Evolutionary conservation across 805 yeast species (phyloP).

Genomic region (Crinitomyces ghanaensis): DNA sequence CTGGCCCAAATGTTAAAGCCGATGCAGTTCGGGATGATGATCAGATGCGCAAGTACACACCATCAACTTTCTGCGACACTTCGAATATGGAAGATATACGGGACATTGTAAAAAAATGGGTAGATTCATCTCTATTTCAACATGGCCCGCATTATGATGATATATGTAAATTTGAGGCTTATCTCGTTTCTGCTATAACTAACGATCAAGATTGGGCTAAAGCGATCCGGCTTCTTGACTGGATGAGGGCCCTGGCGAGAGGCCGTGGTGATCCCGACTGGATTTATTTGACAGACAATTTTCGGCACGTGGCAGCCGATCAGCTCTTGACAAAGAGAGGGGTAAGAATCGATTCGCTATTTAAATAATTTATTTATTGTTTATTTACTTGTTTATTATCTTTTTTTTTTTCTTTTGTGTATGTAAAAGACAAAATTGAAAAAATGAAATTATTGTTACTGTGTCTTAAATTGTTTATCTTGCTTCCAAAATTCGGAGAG

Average conservation of each 20-base stretch:
- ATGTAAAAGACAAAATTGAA: too few species aligned
- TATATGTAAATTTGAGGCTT: conserved; percentile 27
- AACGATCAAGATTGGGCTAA: conserved; percentile 5
- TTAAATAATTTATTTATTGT: too few species aligned
- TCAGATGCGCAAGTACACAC: too few species aligned
- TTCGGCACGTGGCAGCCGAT: conserved; percentile 1
- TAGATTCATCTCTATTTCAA: conserved; percentile 20
- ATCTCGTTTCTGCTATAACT: conserved; percentile 16
- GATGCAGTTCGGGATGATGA: too few species aligned
- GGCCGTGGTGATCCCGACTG: conserved; percentile 1
- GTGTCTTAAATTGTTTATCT: conserved; percentile 13
- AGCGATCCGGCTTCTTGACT: conserved; percentile 3
- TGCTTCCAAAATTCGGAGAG: conserved; percentile 83
- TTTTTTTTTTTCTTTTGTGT: too few species aligned
- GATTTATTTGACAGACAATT: conserved; percentile 3
- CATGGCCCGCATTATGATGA: conserved; percentile 31
- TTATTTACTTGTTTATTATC: too few species aligned
- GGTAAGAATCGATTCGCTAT: neutral
- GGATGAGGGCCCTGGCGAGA: conserved; percentile 5
- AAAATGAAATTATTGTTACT: too few species aligned
- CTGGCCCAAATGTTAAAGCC: too few species aligned
- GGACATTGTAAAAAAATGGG: conserved; percentile 29
- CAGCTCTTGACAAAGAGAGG: conserved; percentile 1
- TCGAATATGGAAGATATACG: conserved; percentile 28
- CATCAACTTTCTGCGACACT: conserved; percentile 30